Base-by-base conservation (phyloP, 164 flowering plant species). In the Umbellularia californica region DNA sequence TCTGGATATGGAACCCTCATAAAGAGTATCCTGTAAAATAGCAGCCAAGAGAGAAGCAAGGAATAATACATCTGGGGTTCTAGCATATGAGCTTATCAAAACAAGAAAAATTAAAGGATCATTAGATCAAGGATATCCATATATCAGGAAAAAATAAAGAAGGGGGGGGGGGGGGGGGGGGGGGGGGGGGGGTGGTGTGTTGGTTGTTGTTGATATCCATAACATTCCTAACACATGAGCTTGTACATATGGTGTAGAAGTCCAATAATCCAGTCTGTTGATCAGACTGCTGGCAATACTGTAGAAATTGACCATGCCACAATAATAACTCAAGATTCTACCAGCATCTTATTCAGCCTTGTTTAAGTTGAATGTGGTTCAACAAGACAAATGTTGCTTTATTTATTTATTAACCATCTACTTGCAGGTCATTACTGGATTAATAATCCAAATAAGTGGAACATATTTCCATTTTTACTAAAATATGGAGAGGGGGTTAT, bases 1-100 rank as follows among this genome's bases (percentile, higher is more conserved):
- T 81, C 99, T 86, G 2, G 99, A 92, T 82, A 95, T 92, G 52
- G 85, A 84, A 19, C 97, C 99, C 79, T 79, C 90, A 71, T 58
- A 89, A 50, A 93, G 86, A 23, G 92, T 91, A 81, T 95, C 99
- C 99, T 95, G 76, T 28, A 69, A 76, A 75, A 71, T 25, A 66
- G 70, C 58, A 47, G 52, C 25, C 71, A 41, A 68, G 12, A 47
- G 33, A 58, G 65, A 62, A 73, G 14, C 14, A 28, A 33, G 0
- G 2, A 47, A 73, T 13, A 14, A 62, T 15, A 7, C 6, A 67
- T 64, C 50, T 17, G 20, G 64, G 2, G 23, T 55, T 41, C 7
- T 65, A 72, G 71, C 15, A 41, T 25, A 35, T 27, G 10, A 41
- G 1, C 28, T 28, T 28, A 30, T 30, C 50, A 33, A 30, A 30